phyloP scores from a whole-genome alignment of 2,329 filamentous ascomycete genomes.

The Cercospora sp. region DNA sequence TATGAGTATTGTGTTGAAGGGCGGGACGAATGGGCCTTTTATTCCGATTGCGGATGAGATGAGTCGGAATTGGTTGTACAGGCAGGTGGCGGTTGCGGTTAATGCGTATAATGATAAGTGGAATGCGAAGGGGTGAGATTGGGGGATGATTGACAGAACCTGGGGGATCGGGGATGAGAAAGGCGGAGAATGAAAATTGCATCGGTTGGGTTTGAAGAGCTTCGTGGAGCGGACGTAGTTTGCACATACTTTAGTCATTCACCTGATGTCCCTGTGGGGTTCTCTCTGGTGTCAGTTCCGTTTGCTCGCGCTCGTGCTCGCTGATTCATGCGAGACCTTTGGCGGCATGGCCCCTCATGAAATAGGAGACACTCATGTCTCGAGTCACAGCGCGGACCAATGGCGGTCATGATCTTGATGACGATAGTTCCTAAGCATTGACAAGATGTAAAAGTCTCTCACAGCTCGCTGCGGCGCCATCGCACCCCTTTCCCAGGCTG shows the following conservation, averaged over 20 bases:
- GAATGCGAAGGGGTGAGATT: slow-evolving; percentile 56
- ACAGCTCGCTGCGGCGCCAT: too few species aligned
- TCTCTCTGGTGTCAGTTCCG: too few species aligned
- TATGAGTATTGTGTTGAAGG: slow-evolving; percentile 82
- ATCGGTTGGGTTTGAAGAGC: neutral
- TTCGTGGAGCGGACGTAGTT: neutral
- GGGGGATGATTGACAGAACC: neutral
- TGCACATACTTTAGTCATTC: neutral
- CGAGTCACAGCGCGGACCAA: too few species aligned
- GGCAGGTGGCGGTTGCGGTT: slow-evolving; percentile 65
- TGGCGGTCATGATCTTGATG: too few species aligned
- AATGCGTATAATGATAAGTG: slow-evolving; percentile 69
- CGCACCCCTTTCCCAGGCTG: too few species aligned
- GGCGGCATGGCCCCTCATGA: neutral
- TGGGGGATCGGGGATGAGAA: neutral
- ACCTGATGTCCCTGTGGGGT: neutral
- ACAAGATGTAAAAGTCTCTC: too few species aligned
- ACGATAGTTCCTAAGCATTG: too few species aligned
- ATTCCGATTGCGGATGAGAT: slow-evolving; percentile 91
- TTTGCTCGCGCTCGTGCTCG: too few species aligned
- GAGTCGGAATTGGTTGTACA: slow-evolving; percentile 65
- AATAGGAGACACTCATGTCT: too few species aligned
- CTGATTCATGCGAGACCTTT: neutral
- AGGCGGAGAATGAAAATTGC: neutral
- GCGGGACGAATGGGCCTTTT: slow-evolving; percentile 90